A percentile compares a stretch with the other conserved stretches of the same genome.
These are phyloP conservation scores for Bipolaris victoriae DNA, from an alignment of 2,329 filamentous ascomycete species.

Conservation along the genomic window DNA sequence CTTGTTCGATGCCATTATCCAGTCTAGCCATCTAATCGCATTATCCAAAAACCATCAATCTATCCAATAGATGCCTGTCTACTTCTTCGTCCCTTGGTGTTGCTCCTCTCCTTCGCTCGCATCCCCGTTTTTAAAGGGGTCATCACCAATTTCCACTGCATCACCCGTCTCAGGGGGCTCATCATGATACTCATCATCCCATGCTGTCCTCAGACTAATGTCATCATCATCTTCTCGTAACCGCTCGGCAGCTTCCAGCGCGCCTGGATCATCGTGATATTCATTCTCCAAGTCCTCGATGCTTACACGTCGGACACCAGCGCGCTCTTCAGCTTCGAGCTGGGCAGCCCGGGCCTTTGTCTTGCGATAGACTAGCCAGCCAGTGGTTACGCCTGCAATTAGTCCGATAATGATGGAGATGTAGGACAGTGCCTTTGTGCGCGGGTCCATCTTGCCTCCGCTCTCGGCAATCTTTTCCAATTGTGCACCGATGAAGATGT, in stretches of 20 bases:
- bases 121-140: conserved; percentile 55
- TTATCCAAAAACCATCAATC: not conserved
- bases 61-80: not conserved
- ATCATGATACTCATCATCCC: conserved; percentile 51
- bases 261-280: conserved; percentile 55
- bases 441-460: conserved; percentile 79
- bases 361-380: conserved; percentile 81
- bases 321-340: conserved; percentile 55
- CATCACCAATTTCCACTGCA: conserved; percentile 48
- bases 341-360: conserved; percentile 58
- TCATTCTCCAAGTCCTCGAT: conserved; percentile 48
- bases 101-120: conserved; percentile 31
- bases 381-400: conserved; percentile 74
- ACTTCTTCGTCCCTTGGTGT: conserved; percentile 9
- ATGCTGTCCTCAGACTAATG: conserved; percentile 60
- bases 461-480: conserved; percentile 83
- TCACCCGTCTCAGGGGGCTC: conserved; percentile 52
- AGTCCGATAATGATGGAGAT: conserved; percentile 76
- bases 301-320: conserved; percentile 40
- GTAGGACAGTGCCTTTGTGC: conserved; percentile 83
- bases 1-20: not conserved
- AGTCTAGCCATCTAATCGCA: not conserved
- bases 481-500: conserved; percentile 88
- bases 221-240: conserved; percentile 58
- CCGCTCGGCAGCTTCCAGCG: conserved; percentile 47